Percentiles rank a stretch among this genome's conserved stretches.
These are phyloP conservation scores for Xylaria sp. DNA, from an alignment of 2,329 filamentous ascomycete species.

Conservation along the genomic window DNA sequence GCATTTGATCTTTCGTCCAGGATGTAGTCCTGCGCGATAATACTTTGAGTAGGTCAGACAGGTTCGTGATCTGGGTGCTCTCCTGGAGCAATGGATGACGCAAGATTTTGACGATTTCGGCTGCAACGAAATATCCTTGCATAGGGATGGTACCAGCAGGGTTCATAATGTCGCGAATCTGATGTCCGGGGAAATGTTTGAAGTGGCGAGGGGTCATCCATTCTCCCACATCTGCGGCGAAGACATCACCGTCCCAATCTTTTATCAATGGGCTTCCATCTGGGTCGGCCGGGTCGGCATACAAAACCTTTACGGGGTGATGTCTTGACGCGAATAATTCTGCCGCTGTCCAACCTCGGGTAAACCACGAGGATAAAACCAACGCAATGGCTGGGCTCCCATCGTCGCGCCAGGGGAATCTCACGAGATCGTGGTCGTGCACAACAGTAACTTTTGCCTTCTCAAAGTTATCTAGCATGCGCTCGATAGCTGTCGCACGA, in stretches of 20 bases:
- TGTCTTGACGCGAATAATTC: conserved; percentile 9
- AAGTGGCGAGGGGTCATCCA: neutral
- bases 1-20: conserved; percentile 8
- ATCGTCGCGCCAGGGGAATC: conserved; percentile 2
- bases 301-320: conserved; percentile 13
- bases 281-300: neutral
- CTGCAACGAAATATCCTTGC: conserved; percentile 6
- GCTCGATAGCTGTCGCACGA: neutral
- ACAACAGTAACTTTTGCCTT: conserved; percentile 8
- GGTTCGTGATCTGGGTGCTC: neutral
- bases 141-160: neutral
- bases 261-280: conserved; percentile 3
- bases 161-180: neutral
- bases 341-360: conserved; percentile 10
- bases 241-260: conserved; percentile 2
- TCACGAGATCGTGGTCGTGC: conserved; percentile 4
- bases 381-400: conserved; percentile 9
- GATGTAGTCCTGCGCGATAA: conserved; percentile 2
- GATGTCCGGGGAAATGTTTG: neutral
- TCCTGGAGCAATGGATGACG: conserved; percentile 3
- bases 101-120: neutral
- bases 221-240: conserved; percentile 4
- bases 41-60: neutral
- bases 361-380: conserved; percentile 11
- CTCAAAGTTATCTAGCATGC: conserved; percentile 10